Base-by-base conservation (phyloP, 805 yeast genomes). In the Priceomyces fermenticarens region DNA sequence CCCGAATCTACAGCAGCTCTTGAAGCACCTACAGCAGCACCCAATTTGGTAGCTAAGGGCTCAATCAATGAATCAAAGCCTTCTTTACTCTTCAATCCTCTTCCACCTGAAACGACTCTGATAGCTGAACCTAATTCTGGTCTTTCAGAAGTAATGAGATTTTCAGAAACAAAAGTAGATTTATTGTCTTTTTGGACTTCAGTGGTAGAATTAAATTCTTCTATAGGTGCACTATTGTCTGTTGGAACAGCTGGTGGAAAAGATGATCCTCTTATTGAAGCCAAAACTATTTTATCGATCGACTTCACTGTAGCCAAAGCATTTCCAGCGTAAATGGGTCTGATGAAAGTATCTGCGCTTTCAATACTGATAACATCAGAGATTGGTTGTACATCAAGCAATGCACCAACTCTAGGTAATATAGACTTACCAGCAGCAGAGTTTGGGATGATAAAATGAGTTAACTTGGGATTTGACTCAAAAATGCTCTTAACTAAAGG, bases 1-100 rank as follows among this genome's bases (percentile, higher is more conserved):
- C 97, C 98, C 34, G 95, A 76, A 65, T 91, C 99, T 16, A 93
- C 99, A 27, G 98, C 99, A 13, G 97, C 98, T 63, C 99, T 82
- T 6, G 97, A 88, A 3, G 98, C 98, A 56, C 99, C 99, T 37
- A 91, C 84, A 40, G 96, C 98, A 2, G 98, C 99, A 42, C 81
- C 77, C 44, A 91, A 69, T 45, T 85, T 75, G 43, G 80, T 81
- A 6, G 98, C 97, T 49, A 91, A 72, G 38, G 99, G 98, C 52
- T 75, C 79, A 40, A 93, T 72, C 43, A 88, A 51, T 40, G 73
- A 60, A 41, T 87, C 95, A 62, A 91, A 91, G 42, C 85, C 83
- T 60, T 86, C 97, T 63, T 89, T 90, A 63, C 81, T 81, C 63
- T 90, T 88, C 52, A 91, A 78, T 30, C 96, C 98, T 54, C 97